Evolutionary conservation across 1,284 basidiomycete species (phyloP), one percentile per base, ranked within the genome.

Genomic region (Ganoderma multipileum): DNA sequence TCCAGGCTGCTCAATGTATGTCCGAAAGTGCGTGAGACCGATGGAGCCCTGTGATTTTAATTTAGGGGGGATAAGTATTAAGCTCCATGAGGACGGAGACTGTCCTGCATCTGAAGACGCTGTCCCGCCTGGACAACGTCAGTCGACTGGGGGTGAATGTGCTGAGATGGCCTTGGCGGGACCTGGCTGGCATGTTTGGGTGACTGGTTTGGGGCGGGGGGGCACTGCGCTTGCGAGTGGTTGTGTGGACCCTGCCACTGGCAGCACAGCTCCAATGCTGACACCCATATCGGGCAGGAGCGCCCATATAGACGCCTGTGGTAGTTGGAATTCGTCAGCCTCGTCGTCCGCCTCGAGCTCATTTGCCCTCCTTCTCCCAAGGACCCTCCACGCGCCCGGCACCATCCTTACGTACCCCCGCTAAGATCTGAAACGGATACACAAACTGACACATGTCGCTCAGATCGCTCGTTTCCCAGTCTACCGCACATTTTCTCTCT

Each of bases 11-110:
- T 69, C 68, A 70, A 70, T 61, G 67, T 68, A 72, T 68, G 67
- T 47, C 69, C 67, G 69, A 60, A 55, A 71, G 66, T 68, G 65
- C 61, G 61, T 62, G 47, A 38, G 28, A 70, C 55, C 52, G 38
- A 61, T 44, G 65, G 61, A 64, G 63, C 67, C 71, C 66, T 70
- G 69, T 71, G 67, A 72, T 69, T 60, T 67, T 65, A 70, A 71
- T 72, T 71, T 70, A 69, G 69, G 71, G 70, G 70, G 26, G 58
- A 23, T 39, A 42, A 63, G 69, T 55, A 33, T 55, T 33, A 16
- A 55, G 28, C 28, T 28, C 67, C 67, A 66, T 65, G 70, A 39
- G 62, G 67, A 52, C 60, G 63, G 66, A 64, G 70, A 65, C 63
- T 63, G 18, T 20, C n/a, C 33, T 39, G 38, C 36, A 39, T 12